phyloP scores from a whole-genome alignment of 495 filamentous ascomycete species.

The Penicillium chermesinum region DNA sequence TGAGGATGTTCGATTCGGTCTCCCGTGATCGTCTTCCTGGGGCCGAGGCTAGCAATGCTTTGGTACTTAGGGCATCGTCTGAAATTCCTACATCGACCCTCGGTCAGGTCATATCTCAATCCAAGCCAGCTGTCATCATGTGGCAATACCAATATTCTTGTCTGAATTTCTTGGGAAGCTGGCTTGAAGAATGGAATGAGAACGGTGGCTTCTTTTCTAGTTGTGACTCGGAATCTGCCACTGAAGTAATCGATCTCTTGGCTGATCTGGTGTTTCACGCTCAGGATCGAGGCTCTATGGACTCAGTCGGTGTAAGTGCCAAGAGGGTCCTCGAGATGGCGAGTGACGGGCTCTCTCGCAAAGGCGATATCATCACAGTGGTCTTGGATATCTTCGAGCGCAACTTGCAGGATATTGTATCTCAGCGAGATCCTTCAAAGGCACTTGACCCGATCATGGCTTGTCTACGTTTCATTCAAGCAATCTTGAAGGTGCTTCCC shows the following conservation, averaged over 20 bases:
- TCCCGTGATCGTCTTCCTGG: constrained; percentile 17
- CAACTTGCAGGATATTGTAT: constrained; percentile 58
- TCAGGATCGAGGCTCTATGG: constrained; percentile 22
- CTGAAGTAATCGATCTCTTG: constrained; percentile 61
- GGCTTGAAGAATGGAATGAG: constrained; percentile 56
- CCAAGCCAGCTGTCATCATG: constrained; percentile 57
- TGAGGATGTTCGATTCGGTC: constrained; percentile 35
- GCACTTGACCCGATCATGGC: constrained; percentile 59
- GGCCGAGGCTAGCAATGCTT: constrained; percentile 23
- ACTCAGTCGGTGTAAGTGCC: constrained; percentile 30
- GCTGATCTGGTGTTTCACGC: constrained; percentile 48
- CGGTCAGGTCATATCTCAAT: constrained; percentile 66
- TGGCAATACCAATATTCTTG: constrained; percentile 74
- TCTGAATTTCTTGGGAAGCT: constrained; percentile 68
- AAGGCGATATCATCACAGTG: constrained; percentile 73
- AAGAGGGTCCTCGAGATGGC: constrained; percentile 61
- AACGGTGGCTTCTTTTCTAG: constrained; percentile 31
- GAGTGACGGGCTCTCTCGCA: constrained; percentile 65
- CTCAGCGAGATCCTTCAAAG: constrained; percentile 45
- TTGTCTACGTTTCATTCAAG: constrained; percentile 74
- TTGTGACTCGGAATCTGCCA: constrained; percentile 45
- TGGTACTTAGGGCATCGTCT: constrained; percentile 38
- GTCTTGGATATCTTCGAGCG: constrained; percentile 81
- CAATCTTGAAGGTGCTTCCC: constrained; percentile 64
- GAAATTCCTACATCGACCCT: constrained; percentile 55